phyloP scores from a whole-genome alignment of 805 yeast genomes.

The Saturnispora sekii region DNA sequence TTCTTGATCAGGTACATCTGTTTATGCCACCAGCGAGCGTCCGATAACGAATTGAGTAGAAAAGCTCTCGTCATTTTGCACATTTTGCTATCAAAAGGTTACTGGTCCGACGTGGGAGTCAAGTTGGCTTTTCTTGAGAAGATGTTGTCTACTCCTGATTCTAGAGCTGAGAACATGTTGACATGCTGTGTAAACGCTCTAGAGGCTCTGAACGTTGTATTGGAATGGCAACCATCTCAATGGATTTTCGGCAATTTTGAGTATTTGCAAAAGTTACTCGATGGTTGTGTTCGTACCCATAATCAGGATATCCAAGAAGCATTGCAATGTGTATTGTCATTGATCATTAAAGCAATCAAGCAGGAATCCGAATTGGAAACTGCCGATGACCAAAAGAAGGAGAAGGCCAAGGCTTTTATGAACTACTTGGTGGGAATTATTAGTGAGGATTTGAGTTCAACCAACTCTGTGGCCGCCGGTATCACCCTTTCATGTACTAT shows the following conservation, averaged over 20 bases:
- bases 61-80: constrained; percentile 73
- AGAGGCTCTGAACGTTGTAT: constrained; percentile 75
- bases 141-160: constrained; percentile 69
- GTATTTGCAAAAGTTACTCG: constrained; percentile 63
- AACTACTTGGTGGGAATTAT: constrained; percentile 55
- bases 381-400: constrained; percentile 37
- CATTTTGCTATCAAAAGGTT: constrained; percentile 56
- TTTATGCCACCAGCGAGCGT: constrained; percentile 72
- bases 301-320: constrained; percentile 84
- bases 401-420: constrained; percentile 44
- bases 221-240: constrained; percentile 62
- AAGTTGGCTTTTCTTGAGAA: constrained; percentile 83
- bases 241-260: constrained; percentile 74
- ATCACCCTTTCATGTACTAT: constrained; percentile 76
- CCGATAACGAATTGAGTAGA: constrained; percentile 74
- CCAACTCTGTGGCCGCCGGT: constrained; percentile 79
- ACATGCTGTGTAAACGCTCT: constrained; percentile 84
- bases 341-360: constrained; percentile 58
- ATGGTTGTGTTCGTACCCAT: constrained; percentile 71
- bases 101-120: constrained; percentile 87
- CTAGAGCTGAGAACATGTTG: constrained; percentile 54
- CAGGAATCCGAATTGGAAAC: constrained; percentile 42
- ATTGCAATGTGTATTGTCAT: constrained; percentile 62
- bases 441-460: constrained; percentile 62
- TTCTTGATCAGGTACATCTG: constrained; percentile 83